These are phyloP conservation scores for Candida gorgasii DNA, from an alignment of 805 yeast species.

Conservation along the genomic window DNA sequence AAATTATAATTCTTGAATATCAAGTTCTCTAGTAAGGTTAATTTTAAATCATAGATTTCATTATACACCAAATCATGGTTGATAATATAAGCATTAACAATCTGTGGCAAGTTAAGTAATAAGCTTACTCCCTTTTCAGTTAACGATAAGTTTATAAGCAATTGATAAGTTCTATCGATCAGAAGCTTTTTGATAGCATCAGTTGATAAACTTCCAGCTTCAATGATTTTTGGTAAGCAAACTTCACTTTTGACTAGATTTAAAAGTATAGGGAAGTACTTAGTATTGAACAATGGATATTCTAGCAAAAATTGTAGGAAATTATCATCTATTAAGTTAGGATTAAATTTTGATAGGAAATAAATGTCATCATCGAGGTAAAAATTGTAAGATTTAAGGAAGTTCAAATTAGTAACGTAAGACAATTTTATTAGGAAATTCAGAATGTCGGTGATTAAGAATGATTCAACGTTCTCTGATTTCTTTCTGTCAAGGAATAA, in stretches of 20 bases:
- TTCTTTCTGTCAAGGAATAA: conserved; percentile 5
- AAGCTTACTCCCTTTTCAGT: conserved; percentile 19
- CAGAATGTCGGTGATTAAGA: conserved; percentile 20
- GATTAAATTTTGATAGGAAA: conserved; percentile 20
- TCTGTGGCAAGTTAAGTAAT: conserved; percentile 26
- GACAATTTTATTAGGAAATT: conserved; percentile 24
- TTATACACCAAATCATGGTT: conserved; percentile 18
- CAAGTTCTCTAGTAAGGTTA: conserved; percentile 24
- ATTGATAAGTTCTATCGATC: conserved; percentile 21
- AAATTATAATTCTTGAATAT: conserved; percentile 18
- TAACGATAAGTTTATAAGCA: conserved; percentile 23
- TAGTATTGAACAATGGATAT: conserved; percentile 17
- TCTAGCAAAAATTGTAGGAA: conserved; percentile 12
- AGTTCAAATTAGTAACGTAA: conserved; percentile 11
- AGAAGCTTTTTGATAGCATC: conserved; percentile 10
- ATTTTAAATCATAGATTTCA: conserved; percentile 27
- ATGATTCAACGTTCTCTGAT: conserved; percentile 7
- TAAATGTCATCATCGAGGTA: conserved; percentile 21
- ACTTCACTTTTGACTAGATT: conserved; percentile 22
- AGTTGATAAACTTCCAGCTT: conserved; percentile 13
- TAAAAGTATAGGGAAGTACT: conserved; percentile 27
- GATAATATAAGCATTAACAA: conserved; percentile 23
- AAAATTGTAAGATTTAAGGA: conserved; percentile 22
- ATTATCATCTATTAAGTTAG: conserved; percentile 13
- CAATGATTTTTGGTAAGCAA: conserved; percentile 17